Base-by-base conservation (phyloP, 129 eudicot species). In the Chrysanthemum seticuspe region DNA sequence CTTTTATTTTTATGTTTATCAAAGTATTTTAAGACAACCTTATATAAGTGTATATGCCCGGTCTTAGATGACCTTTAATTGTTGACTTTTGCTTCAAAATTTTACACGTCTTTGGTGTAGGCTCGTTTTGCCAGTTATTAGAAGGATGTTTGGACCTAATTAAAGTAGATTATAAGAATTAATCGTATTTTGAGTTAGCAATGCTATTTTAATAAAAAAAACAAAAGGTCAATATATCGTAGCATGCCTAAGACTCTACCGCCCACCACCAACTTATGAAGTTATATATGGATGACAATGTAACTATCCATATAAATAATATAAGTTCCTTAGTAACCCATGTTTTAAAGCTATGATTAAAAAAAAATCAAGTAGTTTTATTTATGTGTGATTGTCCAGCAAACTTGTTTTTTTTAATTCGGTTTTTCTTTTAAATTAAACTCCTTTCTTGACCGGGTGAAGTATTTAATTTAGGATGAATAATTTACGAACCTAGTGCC, bases 191-290 rank as follows among this genome's bases (percentile, higher is more conserved):
- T 74, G 71, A 62, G 48, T 73, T 62, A 25, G 36, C 65, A 16
- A 13, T 54, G n/a, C 53, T 11, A 63, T 6, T 27, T 74, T 5
- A 44, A 8, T 57, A 16, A 12, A 15, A 15, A 27, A 15, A 34
- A 31, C 15, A 50, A 65, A 18, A 36, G 45, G 45, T 49, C 65
- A 74, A 34, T 19, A 25, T 64, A 34, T 13, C 34, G 56, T 62
- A 31, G 27, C 69, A 47, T 73, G 29, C 18, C 77, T 59, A 50
- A 74, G 52, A 29, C 63, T 74, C 62, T 62, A 60, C 77, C 58
- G 53, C 44, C 78, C 78, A 63, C 72, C 63, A 53, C 65, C 72
- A 36, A 31, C 40, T 52, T 56, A 19, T 34, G 29, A 65, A 34
- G 54, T 74, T 64, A n/a, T 74, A n/a, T 31, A 64, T 71, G 62